Percentiles rank a stretch among this genome's conserved stretches.
Conservation (phyloP, 2,329 filamentous ascomycete species). For the Cordyceps militaris region DNA sequence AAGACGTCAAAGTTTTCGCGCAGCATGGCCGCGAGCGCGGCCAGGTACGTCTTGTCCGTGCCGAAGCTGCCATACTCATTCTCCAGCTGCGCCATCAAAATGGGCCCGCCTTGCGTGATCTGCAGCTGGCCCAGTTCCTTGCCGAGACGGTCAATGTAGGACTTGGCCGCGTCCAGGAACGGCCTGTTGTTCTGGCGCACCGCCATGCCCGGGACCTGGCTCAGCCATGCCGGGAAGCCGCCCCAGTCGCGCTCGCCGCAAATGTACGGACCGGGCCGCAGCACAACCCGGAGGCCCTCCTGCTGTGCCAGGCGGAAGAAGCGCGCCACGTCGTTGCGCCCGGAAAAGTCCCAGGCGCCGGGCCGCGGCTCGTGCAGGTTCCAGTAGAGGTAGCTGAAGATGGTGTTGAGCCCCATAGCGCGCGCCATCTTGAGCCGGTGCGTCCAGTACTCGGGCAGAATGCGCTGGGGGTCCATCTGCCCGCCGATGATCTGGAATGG, state of each 20-base stretch:
- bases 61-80: conserved; percentile 46
- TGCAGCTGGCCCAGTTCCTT: conserved; percentile 29
- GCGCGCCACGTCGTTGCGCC: conserved; percentile 35
- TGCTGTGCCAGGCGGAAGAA: conserved; percentile 40
- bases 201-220: conserved; percentile 31
- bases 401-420: conserved; percentile 70
- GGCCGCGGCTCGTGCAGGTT: conserved; percentile 37
- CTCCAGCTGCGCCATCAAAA: conserved; percentile 45
- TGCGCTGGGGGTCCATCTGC: conserved; percentile 44
- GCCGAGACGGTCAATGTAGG: conserved; percentile 34
- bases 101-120: conserved; percentile 35
- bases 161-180: conserved; percentile 31
- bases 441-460: conserved; percentile 39
- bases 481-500: conserved; percentile 39
- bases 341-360: conserved; percentile 31
- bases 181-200: conserved; percentile 34
- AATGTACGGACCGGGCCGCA: conserved; percentile 42
- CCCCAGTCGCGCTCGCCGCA: conserved; percentile 45
- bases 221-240: conserved; percentile 40
- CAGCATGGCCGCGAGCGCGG: conserved; percentile 35
- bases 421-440: conserved; percentile 66
- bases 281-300: conserved; percentile 34
- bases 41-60: conserved; percentile 36
- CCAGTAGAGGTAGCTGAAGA: conserved; percentile 50
- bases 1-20: conserved; percentile 33